These are phyloP conservation scores for Gossypium rotundifolium DNA, from an alignment of 345 rosid genomes.

Conservation along the genomic window DNA sequence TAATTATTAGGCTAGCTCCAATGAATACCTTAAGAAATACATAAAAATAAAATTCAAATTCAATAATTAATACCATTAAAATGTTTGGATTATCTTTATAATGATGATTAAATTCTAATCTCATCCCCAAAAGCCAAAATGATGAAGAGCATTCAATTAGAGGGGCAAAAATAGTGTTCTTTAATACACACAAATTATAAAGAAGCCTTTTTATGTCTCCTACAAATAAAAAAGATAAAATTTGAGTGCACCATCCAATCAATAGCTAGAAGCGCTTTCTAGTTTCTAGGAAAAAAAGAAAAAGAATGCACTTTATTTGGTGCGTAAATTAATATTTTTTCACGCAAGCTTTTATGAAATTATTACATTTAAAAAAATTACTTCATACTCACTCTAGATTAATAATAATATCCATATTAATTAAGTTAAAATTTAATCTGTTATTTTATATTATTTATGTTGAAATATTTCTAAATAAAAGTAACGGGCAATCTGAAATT, in stretches of 20 bases:
- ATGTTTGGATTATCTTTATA: neutral
- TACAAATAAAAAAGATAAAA: neutral
- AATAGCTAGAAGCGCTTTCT: constrained; percentile 1
- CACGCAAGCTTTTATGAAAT: too few species aligned
- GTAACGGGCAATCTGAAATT: too few species aligned
- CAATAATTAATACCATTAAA: too few species aligned
- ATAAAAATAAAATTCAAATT: too few species aligned
- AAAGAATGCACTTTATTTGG: neutral
- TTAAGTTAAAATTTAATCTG: too few species aligned
- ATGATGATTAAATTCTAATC: neutral
- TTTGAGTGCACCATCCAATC: neutral
- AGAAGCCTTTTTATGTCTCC: constrained; percentile 5
- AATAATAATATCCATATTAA: too few species aligned
- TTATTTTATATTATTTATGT: too few species aligned
- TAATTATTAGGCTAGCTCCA: too few species aligned
- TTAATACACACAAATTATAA: neutral
- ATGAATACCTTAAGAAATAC: too few species aligned
- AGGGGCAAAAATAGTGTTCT: neutral
- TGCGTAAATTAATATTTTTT: neutral
- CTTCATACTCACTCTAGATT: too few species aligned
- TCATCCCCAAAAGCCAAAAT: constrained; percentile 4
- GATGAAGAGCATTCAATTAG: neutral
- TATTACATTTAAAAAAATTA: too few species aligned
- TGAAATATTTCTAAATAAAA: too few species aligned
- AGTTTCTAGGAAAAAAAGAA: neutral